These are phyloP conservation scores for Cordia subcordata DNA, from an alignment of 257 asterid species.

Conservation along the genomic window DNA sequence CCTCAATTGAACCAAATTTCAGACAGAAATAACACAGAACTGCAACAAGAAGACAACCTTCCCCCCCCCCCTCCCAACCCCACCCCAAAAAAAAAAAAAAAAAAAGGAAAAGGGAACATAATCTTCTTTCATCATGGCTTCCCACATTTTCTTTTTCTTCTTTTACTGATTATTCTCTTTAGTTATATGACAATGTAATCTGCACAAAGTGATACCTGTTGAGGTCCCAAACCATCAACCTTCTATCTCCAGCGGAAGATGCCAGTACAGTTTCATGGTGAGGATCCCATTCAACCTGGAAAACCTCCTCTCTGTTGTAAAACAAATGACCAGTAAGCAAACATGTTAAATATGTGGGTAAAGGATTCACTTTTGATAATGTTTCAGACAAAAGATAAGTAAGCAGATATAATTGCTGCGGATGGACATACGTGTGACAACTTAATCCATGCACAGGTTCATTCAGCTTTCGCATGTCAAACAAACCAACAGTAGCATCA, in stretches of 20 bases:
- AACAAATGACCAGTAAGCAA: background rate
- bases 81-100: too few relatives aligned
- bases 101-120: too few relatives aligned
- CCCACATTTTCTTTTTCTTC: too few relatives aligned
- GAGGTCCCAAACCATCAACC: constrained; percentile 96
- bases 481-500: constrained; percentile 84
- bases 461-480: constrained; percentile 78
- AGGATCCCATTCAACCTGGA: constrained; percentile 99
- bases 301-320: constrained; percentile 75
- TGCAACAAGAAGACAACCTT: too few relatives aligned
- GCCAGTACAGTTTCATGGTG: constrained; percentile 92
- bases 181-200: background rate
- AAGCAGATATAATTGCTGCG: constrained; percentile 3
- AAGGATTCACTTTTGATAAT: background rate
- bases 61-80: too few relatives aligned
- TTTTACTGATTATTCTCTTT: too few relatives aligned
- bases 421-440: constrained; percentile 65
- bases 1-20: too few relatives aligned
- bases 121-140: too few relatives aligned
- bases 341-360: background rate
- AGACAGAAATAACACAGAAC: too few relatives aligned
- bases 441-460: constrained; percentile 72
- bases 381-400: background rate
- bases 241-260: constrained; percentile 87
- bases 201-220: constrained; percentile 47